Evolutionary conservation across 2,329 filamentous ascomycete genomes (phyloP).

Genomic region (Cryphonectria radicalis): DNA sequence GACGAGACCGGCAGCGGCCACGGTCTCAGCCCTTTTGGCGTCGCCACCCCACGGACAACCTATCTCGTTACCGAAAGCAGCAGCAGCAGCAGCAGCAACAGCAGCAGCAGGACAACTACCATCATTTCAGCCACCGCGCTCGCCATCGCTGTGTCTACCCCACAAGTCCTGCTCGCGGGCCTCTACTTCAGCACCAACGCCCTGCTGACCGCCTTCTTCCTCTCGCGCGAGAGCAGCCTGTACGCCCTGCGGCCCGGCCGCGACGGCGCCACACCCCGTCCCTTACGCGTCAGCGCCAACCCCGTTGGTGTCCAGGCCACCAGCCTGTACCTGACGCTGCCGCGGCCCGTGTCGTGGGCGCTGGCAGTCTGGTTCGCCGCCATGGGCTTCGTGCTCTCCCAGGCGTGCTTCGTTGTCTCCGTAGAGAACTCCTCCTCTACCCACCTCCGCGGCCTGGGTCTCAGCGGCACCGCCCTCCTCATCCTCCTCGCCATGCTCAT

Average conservation of each 20-base stretch:
- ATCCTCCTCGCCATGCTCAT: conserved; percentile 47
- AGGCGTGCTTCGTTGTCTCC: conserved; percentile 45
- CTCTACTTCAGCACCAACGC: conserved; percentile 55
- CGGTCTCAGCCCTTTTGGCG: conserved; percentile 39
- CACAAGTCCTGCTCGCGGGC: conserved; percentile 52
- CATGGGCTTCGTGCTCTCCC: conserved; percentile 51
- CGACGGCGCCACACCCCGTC: conserved; percentile 33
- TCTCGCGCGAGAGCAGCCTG: conserved; percentile 55
- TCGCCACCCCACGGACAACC: conserved; percentile 41
- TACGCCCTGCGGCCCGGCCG: conserved; percentile 39
- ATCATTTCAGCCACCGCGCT: conserved; percentile 25
- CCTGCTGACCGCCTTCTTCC: conserved; percentile 52
- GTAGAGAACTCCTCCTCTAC: conserved; percentile 18
- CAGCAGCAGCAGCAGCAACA: conserved; percentile 18
- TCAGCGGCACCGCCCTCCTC: conserved; percentile 49
- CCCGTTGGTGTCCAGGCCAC: conserved; percentile 51
- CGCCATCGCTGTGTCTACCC: conserved; percentile 49
- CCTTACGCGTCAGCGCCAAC: conserved; percentile 50
- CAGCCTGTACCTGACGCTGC: conserved; percentile 55
- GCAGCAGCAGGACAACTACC: conserved; percentile 30
- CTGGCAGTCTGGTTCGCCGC: conserved; percentile 49
- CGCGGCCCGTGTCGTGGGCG: conserved; percentile 49
- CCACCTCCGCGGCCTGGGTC: conserved; percentile 42
- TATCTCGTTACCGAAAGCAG: conserved; percentile 35
- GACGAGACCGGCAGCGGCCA: not conserved